Percentiles rank a stretch among this genome's conserved stretches.
Conservation (phyloP, 75 land plant genomes). For the Larix kaempferi region DNA sequence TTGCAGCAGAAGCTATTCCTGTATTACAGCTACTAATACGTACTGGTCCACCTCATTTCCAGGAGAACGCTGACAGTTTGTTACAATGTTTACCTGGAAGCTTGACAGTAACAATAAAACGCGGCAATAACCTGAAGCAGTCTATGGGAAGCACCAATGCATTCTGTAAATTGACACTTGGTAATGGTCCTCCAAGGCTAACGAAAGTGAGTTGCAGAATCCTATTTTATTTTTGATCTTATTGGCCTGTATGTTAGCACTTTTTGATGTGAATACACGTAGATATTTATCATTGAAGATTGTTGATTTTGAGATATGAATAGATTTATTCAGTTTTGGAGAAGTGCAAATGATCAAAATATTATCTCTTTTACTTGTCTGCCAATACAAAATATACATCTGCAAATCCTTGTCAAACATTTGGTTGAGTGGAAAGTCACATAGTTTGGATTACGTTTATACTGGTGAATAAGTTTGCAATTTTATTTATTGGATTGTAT, state of each 20-base stretch:
- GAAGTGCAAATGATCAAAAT: too few relatives aligned
- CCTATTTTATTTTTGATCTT: background rate
- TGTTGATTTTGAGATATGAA: background rate
- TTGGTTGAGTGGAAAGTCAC: background rate
- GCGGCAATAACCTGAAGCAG: conserved; percentile 87
- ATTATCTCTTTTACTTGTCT: too few relatives aligned
- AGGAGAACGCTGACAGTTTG: conserved; percentile 82
- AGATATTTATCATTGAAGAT: background rate
- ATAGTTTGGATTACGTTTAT: background rate
- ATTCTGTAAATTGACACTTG: conserved; percentile 82
- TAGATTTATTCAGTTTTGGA: too few relatives aligned
- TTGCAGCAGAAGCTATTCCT: conserved; percentile 95
- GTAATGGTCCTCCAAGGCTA: conserved; percentile 85
- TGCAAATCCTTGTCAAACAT: background rate
- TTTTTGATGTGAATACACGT: background rate
- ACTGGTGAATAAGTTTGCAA: background rate
- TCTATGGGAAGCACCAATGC: conserved; percentile 90
- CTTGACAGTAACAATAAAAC: conserved; percentile 84
- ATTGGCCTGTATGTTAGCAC: background rate
- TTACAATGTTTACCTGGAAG: conserved; percentile 86
- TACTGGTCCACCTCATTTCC: conserved; percentile 73
- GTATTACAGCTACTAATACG: conserved; percentile 71
- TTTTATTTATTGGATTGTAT: background rate
- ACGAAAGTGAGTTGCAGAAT: conserved; percentile 61
- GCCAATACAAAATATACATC: too few relatives aligned